Evolutionary conservation across 768 basidiomycete genomes (phyloP), one percentile per base, ranked within the genome.

Genomic region (Trametes coccinea): DNA sequence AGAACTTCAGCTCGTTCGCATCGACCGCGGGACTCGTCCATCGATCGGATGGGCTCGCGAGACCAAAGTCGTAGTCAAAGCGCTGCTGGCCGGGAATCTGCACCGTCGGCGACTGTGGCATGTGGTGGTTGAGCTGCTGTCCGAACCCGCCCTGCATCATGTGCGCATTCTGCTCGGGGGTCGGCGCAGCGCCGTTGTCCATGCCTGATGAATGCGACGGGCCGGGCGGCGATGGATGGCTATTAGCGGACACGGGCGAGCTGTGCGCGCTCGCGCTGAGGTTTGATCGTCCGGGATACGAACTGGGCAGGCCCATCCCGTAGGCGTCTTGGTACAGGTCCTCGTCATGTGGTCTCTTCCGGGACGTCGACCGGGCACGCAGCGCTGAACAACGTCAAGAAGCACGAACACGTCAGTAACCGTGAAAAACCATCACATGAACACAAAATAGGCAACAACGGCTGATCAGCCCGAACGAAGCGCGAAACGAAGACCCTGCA

Each of bases 331-430:
- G 65, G 56, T 64, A 66, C 41, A 86, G 85, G 40, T 79, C 79
- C 62, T 91, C 90, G 66, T 90, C 88, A 59, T 79, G 85, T 14
- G 84, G 87, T 40, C 90, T 85, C 72, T 84, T 85, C 50, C 90
- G 86, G 43, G 90, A 92, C 2, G 87, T 82, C 45, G 90, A 92
- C 65, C 90, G 79, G 47, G 90, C 88, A 62, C 90, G 82, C 65
- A 86, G 84, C 31, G 84, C 86, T 77, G 78, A 77, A 79, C 63
- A 61, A 8, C 11, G 56, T 41, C 57, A 46, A 60, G 14, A 34
- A 49, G 27, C 13, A 11, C 13, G 31, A 17, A 37, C 9, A 50
- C 39, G 62, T 64, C 54, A 64, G 62, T 37, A 37, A 37, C 1
- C 11, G 34, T 37, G 5, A 5, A 37, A 37, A 37, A 22, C 22